These are phyloP conservation scores for Dillenia turbinata DNA, from an alignment of 164 flowering plant species.

Conservation along the genomic window DNA sequence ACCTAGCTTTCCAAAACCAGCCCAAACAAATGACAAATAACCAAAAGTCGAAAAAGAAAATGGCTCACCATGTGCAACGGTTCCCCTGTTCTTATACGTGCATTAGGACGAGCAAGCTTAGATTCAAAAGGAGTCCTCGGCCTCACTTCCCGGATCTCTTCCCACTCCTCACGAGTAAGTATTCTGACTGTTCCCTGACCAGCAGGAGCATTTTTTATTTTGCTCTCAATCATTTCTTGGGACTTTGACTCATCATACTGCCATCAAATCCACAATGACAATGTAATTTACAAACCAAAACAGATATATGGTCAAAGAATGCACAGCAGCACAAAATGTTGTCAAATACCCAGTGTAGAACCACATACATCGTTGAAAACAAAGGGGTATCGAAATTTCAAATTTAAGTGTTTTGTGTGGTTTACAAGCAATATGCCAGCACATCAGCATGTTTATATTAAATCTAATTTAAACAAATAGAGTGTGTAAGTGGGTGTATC, in stretches of 20 bases:
- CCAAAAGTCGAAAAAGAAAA: neutral
- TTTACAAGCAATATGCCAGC: too few relatives aligned
- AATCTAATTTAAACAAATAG: too few relatives aligned
- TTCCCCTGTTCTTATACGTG: slow-evolving; percentile 76
- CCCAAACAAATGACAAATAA: neutral
- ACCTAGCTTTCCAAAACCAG: neutral
- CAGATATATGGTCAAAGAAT: neutral
- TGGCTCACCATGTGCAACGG: slow-evolving; percentile 49
- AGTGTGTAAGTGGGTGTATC: too few relatives aligned
- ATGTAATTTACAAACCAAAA: neutral
- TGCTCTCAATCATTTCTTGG: slow-evolving; percentile 76
- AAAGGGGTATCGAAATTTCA: neutral
- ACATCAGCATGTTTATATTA: too few relatives aligned
- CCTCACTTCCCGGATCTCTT: slow-evolving; percentile 60
- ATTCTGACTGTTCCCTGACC: slow-evolving; percentile 89
- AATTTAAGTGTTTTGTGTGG: neutral
- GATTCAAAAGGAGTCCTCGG: slow-evolving; percentile 98
- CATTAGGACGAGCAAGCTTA: slow-evolving; percentile 82
- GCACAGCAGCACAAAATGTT: neutral
- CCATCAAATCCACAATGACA: slow-evolving; percentile 4
- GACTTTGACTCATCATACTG: slow-evolving; percentile 71
- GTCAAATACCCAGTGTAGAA: neutral
- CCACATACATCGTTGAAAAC: neutral
- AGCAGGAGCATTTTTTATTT: slow-evolving; percentile 73
- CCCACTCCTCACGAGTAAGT: slow-evolving; percentile 93